phyloP scores from a whole-genome alignment of 768 basidiomycete genomes.

The Rhizopogon vesiculosus region DNA sequence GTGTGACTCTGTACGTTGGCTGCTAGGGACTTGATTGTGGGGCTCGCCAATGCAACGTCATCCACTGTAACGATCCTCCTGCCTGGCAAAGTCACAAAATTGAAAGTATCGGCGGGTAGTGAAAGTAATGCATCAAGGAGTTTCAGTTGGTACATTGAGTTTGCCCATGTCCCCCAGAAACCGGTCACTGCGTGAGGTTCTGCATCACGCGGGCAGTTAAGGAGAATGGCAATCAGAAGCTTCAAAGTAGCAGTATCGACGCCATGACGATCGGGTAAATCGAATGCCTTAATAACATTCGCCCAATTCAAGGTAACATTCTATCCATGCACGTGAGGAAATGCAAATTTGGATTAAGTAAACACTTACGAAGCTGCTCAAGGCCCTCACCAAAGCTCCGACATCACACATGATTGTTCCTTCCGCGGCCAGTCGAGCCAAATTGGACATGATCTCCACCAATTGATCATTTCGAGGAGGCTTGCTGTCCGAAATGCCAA shows the following conservation, averaged over 20 bases:
- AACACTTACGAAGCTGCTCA: conserved; percentile 67
- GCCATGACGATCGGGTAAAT: conserved; percentile 76
- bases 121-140: conserved; percentile 87
- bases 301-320: conserved; percentile 73
- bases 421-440: conserved; percentile 69
- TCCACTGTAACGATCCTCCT: conserved; percentile 83
- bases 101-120: conserved; percentile 87
- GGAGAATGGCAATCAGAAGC: conserved; percentile 81
- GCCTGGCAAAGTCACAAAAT: conserved; percentile 84
- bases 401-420: conserved; percentile 72
- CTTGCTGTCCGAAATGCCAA: conserved; percentile 66
- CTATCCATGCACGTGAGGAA: conserved; percentile 33
- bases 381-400: conserved; percentile 64
- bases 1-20: conserved; percentile 88
- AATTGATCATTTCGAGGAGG: conserved; percentile 71
- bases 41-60: conserved; percentile 78
- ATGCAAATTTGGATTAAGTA: neutral
- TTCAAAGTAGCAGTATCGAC: conserved; percentile 89
- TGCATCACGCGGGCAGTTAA: conserved; percentile 72
- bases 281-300: conserved; percentile 79
- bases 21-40: conserved; percentile 89
- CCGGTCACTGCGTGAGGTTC: conserved; percentile 79
- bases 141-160: conserved; percentile 79
- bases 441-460: conserved; percentile 62
- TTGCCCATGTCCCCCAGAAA: conserved; percentile 85